Evolutionary conservation across 176 grass and related monocot species (phyloP), one percentile per base, ranked within the genome.

Genomic region (Hordeum vulgare): DNA sequence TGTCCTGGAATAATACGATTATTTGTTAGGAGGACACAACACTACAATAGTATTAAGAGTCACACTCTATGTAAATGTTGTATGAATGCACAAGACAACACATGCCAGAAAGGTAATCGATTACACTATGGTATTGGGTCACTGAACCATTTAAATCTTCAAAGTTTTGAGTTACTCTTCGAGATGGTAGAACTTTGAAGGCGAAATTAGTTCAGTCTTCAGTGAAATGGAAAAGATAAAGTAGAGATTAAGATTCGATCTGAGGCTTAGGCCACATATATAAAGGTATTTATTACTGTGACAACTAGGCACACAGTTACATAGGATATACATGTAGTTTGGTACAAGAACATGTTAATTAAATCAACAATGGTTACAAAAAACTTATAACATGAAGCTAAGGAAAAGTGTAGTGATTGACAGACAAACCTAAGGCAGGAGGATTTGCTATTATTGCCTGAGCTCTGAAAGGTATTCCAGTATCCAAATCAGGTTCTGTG

Each of bases 391-490:
- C 36, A 83, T 56, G 20, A 40, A 17, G 31, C 35, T 73, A 90
- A 86, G 8, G 61, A 77, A 82, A 33, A 75, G 70, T 80, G 37
- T 72, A 49, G 66, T 84, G 71, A 80, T 68, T 36, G 25, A 47
- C 3, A 91, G 59, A 86, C 90, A 68, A 80, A 98, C 95, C 95
- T 76, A 91, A 95, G 80, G 92, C 92, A 89, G 95, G 95, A 91
- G 95, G 95, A 87, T 98, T 98, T 20, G 95, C 92, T 64, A 98
- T 98, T 84, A 98, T 95, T 81, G 95, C 95, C 79, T 95, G 92
- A 88, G 95, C 95, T 85, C 74, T 88, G 81, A 98, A 98, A 77
- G 90, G 88, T 85, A 61, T 76, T 35, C 92, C 90, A 57, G 96
- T 87, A 86, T 95, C 90, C 63, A 98, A 83, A 95, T 98, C 93